Evolutionary conservation across 805 yeast species (phyloP).

Genomic region (Ogataea salicorniae): DNA sequence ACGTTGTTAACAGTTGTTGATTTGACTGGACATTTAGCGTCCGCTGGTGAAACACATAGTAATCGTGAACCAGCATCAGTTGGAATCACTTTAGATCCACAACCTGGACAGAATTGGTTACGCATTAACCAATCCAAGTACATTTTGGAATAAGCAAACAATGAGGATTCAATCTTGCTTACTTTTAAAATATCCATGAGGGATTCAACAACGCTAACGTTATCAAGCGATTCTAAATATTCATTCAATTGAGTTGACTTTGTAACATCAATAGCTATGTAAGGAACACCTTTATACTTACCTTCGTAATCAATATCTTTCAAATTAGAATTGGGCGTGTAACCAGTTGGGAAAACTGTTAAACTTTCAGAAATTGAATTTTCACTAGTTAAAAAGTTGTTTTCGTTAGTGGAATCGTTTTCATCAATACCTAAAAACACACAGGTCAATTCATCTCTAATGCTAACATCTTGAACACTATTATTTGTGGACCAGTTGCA

Average conservation of each 20-base stretch:
- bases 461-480: neutral
- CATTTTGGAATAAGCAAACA: conserved; percentile 79
- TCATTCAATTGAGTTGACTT: conserved; percentile 16
- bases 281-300: conserved; percentile 47
- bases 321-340: too few species aligned
- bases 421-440: conserved; percentile 51
- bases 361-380: neutral
- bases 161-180: conserved; percentile 46
- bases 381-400: conserved; percentile 7
- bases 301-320: neutral
- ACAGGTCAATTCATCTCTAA: conserved; percentile 20
- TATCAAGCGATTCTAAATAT: conserved; percentile 3
- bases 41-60: conserved; percentile 37
- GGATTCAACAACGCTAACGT: conserved; percentile 1
- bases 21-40: conserved; percentile 34
- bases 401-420: conserved; percentile 20
- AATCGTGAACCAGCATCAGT: conserved; percentile 66
- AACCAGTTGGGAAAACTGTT: conserved; percentile 6
- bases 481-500: conserved; percentile 21
- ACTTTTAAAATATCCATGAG: conserved; percentile 22
- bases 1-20: conserved; percentile 58
- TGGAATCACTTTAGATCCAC: conserved; percentile 63
- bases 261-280: conserved; percentile 57
- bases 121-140: conserved; percentile 79
- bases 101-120: conserved; percentile 78